Conservation (phyloP, 441 rosid genomes). For the Cnidoscolus chayamansa region DNA sequence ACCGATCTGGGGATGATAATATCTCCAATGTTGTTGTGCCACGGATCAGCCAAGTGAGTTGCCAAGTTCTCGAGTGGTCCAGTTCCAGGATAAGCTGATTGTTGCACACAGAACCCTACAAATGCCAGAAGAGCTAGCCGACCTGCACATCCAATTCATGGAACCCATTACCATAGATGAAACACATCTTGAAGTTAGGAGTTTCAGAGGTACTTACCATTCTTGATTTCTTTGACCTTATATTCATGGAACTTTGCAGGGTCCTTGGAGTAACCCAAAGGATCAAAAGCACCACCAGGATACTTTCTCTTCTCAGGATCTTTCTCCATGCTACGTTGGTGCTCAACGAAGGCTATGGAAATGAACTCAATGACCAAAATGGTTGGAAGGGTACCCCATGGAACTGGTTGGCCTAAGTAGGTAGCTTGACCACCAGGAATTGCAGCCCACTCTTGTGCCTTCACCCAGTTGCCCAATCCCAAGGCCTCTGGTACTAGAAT, state of each 20-base stretch:
- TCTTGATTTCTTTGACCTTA: conserved; percentile 77
- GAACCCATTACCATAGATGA: too few species aligned
- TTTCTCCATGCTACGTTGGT: conserved; percentile 99
- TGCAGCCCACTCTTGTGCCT: conserved; percentile 98
- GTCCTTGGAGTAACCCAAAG: conserved; percentile 96
- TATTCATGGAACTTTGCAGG: conserved; percentile 82
- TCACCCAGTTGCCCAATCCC: conserved; percentile 94
- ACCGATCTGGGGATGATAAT: conserved; percentile 56
- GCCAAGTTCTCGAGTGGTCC: conserved; percentile 98
- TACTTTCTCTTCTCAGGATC: conserved; percentile 93
- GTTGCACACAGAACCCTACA: conserved; percentile 92
- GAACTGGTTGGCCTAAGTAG: conserved; percentile 90
- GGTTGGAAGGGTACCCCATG: conserved; percentile 95
- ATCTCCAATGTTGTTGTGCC: conserved; percentile 94
- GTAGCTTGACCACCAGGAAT: conserved; percentile 94
- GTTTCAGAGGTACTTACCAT: conserved; percentile 34
- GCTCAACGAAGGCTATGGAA: conserved; percentile 85
- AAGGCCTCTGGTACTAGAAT: conserved; percentile 84
- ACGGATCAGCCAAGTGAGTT: conserved; percentile 91
- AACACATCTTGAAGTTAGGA: too few species aligned
- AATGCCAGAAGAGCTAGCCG: conserved; percentile 89
- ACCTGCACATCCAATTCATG: conserved; percentile 36
- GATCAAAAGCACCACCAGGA: conserved; percentile 98
- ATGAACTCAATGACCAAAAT: conserved; percentile 82
- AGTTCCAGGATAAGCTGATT: conserved; percentile 92